A percentile compares a stretch with the other conserved stretches of the same genome.
Conservation (phyloP, 352 stramenopile species). For the Phytophthora europaea region DNA sequence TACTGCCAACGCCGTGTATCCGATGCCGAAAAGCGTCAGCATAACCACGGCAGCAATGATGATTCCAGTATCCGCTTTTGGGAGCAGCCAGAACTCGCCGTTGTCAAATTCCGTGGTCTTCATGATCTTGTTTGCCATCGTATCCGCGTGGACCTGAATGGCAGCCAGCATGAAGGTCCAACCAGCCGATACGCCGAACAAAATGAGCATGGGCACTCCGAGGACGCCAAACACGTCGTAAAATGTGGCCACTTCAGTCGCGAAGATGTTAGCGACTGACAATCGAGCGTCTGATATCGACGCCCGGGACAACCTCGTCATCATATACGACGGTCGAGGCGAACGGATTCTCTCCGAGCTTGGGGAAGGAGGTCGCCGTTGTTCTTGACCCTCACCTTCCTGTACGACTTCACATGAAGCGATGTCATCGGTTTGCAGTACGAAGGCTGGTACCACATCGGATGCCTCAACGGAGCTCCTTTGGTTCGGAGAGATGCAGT, state of each 20-base stretch:
- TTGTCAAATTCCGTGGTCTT: constrained; percentile 38
- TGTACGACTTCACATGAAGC: not conserved
- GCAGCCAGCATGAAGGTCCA: constrained; percentile 39
- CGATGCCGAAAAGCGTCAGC: constrained; percentile 25
- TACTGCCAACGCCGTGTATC: constrained; percentile 36
- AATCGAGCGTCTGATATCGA: not conserved
- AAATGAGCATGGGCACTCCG: constrained; percentile 39
- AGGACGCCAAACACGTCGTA: constrained; percentile 38
- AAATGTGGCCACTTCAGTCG: constrained; percentile 18
- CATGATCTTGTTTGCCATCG: constrained; percentile 41
- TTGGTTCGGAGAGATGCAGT: not conserved
- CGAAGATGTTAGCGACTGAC: not conserved
- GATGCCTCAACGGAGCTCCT: not conserved
- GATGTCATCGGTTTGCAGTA: constrained; percentile 21
- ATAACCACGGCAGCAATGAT: constrained; percentile 19
- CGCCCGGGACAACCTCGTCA: not conserved
- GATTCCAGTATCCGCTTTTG: constrained; percentile 20
- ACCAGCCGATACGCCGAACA: constrained; percentile 33
- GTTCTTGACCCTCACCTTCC: not conserved
- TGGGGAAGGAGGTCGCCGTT: not conserved
- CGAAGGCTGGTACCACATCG: not conserved
- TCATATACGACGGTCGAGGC: not conserved
- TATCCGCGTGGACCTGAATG: constrained; percentile 35
- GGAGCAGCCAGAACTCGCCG: constrained; percentile 49
- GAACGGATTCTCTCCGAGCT: not conserved